These are phyloP conservation scores for Pythium brassicae DNA, from an alignment of 352 stramenopile genomes.

Conservation along the genomic window DNA sequence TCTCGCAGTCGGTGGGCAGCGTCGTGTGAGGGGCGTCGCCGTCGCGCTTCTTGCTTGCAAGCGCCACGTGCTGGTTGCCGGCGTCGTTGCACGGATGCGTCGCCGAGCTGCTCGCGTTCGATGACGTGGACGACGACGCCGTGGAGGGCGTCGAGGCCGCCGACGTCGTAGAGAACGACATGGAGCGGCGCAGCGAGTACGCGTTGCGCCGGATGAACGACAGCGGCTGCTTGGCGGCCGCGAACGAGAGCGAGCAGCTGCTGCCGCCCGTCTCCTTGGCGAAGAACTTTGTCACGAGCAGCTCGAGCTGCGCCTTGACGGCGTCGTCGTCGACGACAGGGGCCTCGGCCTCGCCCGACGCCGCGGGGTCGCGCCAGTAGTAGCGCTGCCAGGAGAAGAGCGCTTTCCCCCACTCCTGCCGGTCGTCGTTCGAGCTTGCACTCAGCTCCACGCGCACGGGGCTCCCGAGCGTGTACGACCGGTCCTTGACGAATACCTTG, in stretches of 20 bases:
- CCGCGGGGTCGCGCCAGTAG: slow-evolving; percentile 73
- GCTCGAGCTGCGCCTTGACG: slow-evolving; percentile 39
- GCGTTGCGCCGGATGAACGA: slow-evolving; percentile 67
- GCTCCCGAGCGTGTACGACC: slow-evolving; percentile 71
- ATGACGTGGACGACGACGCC: slow-evolving; percentile 26
- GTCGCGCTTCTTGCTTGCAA: background rate
- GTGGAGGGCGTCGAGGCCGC: slow-evolving; percentile 33
- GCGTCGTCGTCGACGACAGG: slow-evolving; percentile 11
- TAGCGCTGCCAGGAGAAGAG: slow-evolving; percentile 87
- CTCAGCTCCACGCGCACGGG: slow-evolving; percentile 65
- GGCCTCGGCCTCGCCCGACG: slow-evolving; percentile 5
- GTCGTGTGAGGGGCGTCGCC: slow-evolving; percentile 25
- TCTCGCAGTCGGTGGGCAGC: slow-evolving; percentile 44
- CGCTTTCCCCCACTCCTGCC: slow-evolving; percentile 77
- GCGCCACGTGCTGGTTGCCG: slow-evolving; percentile 1
- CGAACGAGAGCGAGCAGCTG: slow-evolving; percentile 36
- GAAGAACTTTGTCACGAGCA: slow-evolving; percentile 38
- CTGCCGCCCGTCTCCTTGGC: slow-evolving; percentile 19
- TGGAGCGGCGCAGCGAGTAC: slow-evolving; percentile 55
- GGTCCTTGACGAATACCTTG: slow-evolving; percentile 84
- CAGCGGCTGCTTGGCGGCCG: slow-evolving; percentile 65
- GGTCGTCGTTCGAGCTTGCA: slow-evolving; percentile 53
- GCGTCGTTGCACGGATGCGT: background rate
- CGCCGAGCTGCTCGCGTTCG: slow-evolving; percentile 22
- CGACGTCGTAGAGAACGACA: slow-evolving; percentile 50